phyloP scores from a whole-genome alignment of 768 basidiomycete genomes.

The Lentinula raphanica region DNA sequence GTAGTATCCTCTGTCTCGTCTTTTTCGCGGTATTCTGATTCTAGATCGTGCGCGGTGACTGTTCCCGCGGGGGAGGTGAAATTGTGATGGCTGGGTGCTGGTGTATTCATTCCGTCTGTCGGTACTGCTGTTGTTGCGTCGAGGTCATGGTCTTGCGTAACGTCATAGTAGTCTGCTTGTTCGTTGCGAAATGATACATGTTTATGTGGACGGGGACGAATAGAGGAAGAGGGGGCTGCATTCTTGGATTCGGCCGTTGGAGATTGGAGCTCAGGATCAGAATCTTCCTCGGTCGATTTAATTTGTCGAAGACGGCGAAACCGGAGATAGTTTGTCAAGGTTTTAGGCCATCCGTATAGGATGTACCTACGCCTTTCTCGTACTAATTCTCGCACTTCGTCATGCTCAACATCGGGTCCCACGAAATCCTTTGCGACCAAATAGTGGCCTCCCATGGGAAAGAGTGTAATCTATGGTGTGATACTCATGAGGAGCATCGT shows the following conservation, averaged over 20 bases:
- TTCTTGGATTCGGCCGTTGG: background rate
- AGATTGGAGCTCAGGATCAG: background rate
- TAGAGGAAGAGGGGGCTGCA: background rate
- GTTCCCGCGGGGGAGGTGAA: conserved; percentile 4
- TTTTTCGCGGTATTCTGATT: background rate
- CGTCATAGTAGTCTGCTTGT: background rate
- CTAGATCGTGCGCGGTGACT: background rate
- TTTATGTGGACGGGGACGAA: background rate
- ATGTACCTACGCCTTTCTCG: conserved; percentile 28
- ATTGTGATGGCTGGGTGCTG: conserved; percentile 7
- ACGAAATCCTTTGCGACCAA: conserved; percentile 57
- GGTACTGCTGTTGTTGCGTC: conserved; percentile 12
- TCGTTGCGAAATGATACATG: conserved; percentile 18
- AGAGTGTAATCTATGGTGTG: conserved; percentile 58
- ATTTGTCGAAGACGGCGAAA: conserved; percentile 4
- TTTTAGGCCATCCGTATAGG: conserved; percentile 14
- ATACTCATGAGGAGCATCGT: background rate
- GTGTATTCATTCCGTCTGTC: conserved; percentile 12
- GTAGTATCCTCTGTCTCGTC: background rate
- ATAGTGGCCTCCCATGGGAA: conserved; percentile 54
- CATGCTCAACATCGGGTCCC: conserved; percentile 57
- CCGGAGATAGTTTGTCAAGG: background rate
- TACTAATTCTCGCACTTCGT: conserved; percentile 46
- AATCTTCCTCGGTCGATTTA: background rate
- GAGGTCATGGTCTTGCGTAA: conserved; percentile 1